phyloP scores from a whole-genome alignment of 805 yeast species.

The Candida hungchunana region DNA sequence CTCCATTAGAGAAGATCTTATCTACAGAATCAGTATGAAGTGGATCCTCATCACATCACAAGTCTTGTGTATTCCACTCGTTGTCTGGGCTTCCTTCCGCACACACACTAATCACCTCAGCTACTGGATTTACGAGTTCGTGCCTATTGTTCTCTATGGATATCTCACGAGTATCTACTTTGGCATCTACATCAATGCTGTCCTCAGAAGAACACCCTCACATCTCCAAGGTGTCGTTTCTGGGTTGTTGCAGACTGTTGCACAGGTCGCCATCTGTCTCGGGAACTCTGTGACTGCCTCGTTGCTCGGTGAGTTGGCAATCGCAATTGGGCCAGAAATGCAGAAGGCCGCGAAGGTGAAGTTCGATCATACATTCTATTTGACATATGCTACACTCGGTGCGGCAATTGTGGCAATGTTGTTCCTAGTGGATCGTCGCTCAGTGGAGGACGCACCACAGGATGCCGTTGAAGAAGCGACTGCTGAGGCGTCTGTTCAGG shows the following conservation, averaged over 20 bases:
- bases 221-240: slow-evolving; percentile 37
- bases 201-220: slow-evolving; percentile 32
- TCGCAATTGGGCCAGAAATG: not conserved
- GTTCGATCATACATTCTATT: slow-evolving; percentile 8
- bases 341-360: slow-evolving; percentile 5
- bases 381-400: slow-evolving; percentile 9
- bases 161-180: slow-evolving; percentile 30
- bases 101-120: not conserved
- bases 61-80: slow-evolving; percentile 15
- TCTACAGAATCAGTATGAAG: slow-evolving; percentile 24
- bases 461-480: slow-evolving; percentile 1
- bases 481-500: too few relatives aligned
- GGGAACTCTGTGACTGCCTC: slow-evolving; percentile 28
- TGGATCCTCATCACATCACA: slow-evolving; percentile 15
- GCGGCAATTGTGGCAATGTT: slow-evolving; percentile 2
- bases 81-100: slow-evolving; percentile 19
- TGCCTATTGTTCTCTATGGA: slow-evolving; percentile 25
- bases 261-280: slow-evolving; percentile 32
- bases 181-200: slow-evolving; percentile 30
- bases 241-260: slow-evolving; percentile 33
- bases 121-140: slow-evolving; percentile 29
- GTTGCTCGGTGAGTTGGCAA: slow-evolving; percentile 25
- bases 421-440: slow-evolving; percentile 8
- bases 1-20: slow-evolving; percentile 20
- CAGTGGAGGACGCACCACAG: slow-evolving; percentile 1